Conservation (phyloP, 208 protist species). For the Leptomonas pyrrhocoris region DNA sequence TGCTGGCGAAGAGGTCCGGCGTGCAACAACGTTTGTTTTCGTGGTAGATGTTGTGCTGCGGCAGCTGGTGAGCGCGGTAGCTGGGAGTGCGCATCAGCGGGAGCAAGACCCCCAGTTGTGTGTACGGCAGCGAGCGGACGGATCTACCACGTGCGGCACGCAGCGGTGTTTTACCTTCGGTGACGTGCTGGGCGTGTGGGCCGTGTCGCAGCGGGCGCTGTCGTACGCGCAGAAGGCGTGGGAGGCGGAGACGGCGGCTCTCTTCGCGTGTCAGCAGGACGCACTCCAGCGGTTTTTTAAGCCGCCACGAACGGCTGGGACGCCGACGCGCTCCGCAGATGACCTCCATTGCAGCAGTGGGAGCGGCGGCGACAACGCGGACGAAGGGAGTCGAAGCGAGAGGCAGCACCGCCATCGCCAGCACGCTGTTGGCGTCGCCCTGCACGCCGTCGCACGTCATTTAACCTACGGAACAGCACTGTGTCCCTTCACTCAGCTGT, state of each 20-base stretch:
- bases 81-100: slow-evolving; percentile 37
- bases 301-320: not conserved
- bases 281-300: slow-evolving; percentile 23
- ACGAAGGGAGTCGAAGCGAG: not conserved
- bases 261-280: slow-evolving; percentile 3
- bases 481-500: slow-evolving; percentile 48
- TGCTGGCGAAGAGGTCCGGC: not conserved
- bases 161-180: slow-evolving; percentile 43
- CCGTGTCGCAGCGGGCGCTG: slow-evolving; percentile 11
- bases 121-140: slow-evolving; percentile 18
- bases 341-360: not conserved
- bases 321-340: not conserved
- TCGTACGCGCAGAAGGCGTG: slow-evolving; percentile 13
- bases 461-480: slow-evolving; percentile 64
- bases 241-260: slow-evolving; percentile 2
- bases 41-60: slow-evolving; percentile 36
- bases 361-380: not conserved
- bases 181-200: slow-evolving; percentile 62
- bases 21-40: slow-evolving; percentile 22
- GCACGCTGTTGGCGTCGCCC: slow-evolving; percentile 23
- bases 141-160: slow-evolving; percentile 29
- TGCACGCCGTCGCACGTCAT: slow-evolving; percentile 45
- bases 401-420: not conserved
- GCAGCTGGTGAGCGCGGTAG: slow-evolving; percentile 44
- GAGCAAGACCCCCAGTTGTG: slow-evolving; percentile 70